phyloP scores from a whole-genome alignment of 768 basidiomycete species.

The Mycena rebaudengoi region DNA sequence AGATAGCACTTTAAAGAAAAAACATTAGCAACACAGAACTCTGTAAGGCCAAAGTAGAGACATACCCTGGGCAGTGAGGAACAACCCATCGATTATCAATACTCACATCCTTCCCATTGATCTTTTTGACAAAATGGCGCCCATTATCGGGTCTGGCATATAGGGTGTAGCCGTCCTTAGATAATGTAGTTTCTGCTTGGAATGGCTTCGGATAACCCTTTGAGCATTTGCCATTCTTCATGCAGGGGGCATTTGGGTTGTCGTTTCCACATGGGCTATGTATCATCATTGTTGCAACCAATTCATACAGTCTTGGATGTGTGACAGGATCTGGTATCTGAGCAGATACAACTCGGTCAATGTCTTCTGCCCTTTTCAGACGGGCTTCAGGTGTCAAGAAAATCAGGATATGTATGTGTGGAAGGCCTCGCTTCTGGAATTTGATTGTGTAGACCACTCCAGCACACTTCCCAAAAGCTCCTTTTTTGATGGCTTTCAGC shows the following conservation, averaged over 20 bases:
- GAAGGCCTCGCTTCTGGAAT: slow-evolving; percentile 54
- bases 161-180: slow-evolving; percentile 45
- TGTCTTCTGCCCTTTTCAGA: slow-evolving; percentile 27
- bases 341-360: slow-evolving; percentile 45
- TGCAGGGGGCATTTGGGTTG: slow-evolving; percentile 38
- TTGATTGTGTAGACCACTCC: slow-evolving; percentile 48
- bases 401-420: slow-evolving; percentile 53
- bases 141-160: slow-evolving; percentile 38
- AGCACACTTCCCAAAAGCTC: not conserved
- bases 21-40: not conserved
- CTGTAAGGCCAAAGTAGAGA: not conserved
- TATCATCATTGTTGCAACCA: slow-evolving; percentile 46
- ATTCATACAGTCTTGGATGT: slow-evolving; percentile 30
- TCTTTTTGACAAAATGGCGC: slow-evolving; percentile 2
- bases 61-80: slow-evolving; percentile 45
- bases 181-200: slow-evolving; percentile 35
- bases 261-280: slow-evolving; percentile 48
- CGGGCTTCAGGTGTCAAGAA: slow-evolving; percentile 32
- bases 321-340: slow-evolving; percentile 41
- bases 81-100: slow-evolving; percentile 43
- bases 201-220: slow-evolving; percentile 50
- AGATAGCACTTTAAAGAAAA: not conserved
- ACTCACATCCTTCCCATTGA: not conserved
- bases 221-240: slow-evolving; percentile 45
- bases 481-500: not conserved